Base-by-base conservation (phyloP, 805 yeast species). In the Limtongozyma cylindracea region DNA sequence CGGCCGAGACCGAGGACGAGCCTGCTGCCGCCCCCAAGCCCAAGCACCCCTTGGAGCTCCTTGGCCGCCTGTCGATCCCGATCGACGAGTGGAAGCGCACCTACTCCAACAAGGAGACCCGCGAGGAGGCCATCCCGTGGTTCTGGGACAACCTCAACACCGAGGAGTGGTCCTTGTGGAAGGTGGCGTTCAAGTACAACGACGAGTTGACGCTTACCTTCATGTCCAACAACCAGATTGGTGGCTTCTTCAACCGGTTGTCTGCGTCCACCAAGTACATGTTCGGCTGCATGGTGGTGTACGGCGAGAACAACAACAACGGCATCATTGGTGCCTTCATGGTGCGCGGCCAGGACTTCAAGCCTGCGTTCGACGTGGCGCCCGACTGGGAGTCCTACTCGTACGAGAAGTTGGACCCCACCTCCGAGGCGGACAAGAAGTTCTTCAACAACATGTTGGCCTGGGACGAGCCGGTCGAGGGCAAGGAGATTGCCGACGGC, bases 371-470 rank as follows among this genome's bases (percentile, higher is more conserved):
- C 44, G 74, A 84, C 33, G 96, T 88, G 49, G 98, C 96, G 44
- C 95, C 98, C 51, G 98, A 88, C 57, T 80, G 92, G 91, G 96
- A 84, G 58, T 77, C 94, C 22, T 84, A 77, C 59, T 44, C 47
- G 27, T 78, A 63, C 73, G 54, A 65, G 45, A 69, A 76, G 59
- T 60, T 84, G 42, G 95, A 84, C 46, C 62, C 71, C 29, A 38
- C 78, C 39, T 63, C 64, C 35, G 65, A 62, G 35, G 88, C 64
- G 45, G 76, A 62, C 60, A 70, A 61, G 53, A 74, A 58, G 31
- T 76, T 77, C 43, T 50, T 88, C 39, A 60, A 74, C 53, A 76
- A 80, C 66, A 60, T 80, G 70, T 77, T 91, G 71, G 91, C 95
- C 37, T 84, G 96, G 96, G 98, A 84, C 51, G 66, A 78, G 60